phyloP scores from a whole-genome alignment of 306 rosid species.

The Astragalus membranaceus region DNA sequence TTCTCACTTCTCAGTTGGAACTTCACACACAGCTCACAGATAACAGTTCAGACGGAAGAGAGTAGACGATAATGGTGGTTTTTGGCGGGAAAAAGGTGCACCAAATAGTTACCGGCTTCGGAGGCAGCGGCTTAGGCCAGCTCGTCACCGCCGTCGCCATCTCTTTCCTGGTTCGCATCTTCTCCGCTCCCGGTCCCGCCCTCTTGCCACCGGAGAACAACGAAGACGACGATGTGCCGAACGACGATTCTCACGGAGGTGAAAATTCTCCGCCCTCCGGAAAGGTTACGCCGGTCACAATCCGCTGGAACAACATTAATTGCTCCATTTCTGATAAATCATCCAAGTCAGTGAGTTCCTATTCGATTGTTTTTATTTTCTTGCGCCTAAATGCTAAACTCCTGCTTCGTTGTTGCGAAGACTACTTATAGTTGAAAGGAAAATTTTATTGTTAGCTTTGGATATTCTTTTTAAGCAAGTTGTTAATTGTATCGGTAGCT shows the following conservation, averaged over 20 bases:
- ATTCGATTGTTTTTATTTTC: neutral
- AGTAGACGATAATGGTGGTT: conserved; percentile 35
- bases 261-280: conserved; percentile 27
- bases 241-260: conserved; percentile 11
- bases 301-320: conserved; percentile 69
- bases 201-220: conserved; percentile 46
- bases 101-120: conserved; percentile 47
- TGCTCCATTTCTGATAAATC: conserved; percentile 69
- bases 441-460: neutral
- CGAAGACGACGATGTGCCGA: conserved; percentile 30
- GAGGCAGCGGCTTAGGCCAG: conserved; percentile 64
- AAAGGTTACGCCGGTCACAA: conserved; percentile 57
- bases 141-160: conserved; percentile 61
- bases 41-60: neutral
- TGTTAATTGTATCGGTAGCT: neutral
- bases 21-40: neutral
- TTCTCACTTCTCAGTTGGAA: neutral
- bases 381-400: neutral
- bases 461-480: neutral
- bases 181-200: conserved; percentile 71
- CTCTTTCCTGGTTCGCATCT: conserved; percentile 60
- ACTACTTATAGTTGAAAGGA: neutral
- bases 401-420: conserved; percentile 11
- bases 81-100: conserved; percentile 59
- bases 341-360: conserved; percentile 48